Conservation (phyloP, 768 basidiomycete genomes). For the Hericium erinaceus region DNA sequence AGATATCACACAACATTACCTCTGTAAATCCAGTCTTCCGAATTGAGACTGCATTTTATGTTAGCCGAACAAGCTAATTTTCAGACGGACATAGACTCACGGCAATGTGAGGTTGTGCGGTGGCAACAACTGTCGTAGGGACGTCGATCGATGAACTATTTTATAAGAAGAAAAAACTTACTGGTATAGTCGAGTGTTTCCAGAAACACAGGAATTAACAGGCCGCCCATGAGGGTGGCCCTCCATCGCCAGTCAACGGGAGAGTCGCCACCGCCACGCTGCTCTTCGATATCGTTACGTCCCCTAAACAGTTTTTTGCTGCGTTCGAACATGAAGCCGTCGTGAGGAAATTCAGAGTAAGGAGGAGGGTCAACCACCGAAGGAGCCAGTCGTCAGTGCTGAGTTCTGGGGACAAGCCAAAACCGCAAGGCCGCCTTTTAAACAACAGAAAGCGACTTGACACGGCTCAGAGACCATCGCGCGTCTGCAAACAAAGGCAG, state of each 20-base stretch:
- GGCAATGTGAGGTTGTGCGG: conserved; percentile 42
- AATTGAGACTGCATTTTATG: conserved; percentile 21
- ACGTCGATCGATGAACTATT: not conserved
- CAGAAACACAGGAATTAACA: conserved; percentile 33
- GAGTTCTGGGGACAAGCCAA: no score
- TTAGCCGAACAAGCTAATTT: not conserved
- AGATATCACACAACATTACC: conserved; percentile 5
- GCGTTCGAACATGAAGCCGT: no score
- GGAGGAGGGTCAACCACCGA: no score
- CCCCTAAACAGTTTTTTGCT: no score
- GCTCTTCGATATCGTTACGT: no score
- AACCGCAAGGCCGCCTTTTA: no score
- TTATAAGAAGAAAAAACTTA: conserved; percentile 3
- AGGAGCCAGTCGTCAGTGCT: no score
- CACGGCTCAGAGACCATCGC: no score
- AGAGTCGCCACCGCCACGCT: no score
- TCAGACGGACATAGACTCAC: conserved; percentile 20
- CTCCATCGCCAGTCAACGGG: not conserved
- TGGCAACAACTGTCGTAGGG: conserved; percentile 34
- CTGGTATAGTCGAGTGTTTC: conserved; percentile 32
- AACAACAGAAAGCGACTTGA: no score
- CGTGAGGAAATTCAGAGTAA: no score
- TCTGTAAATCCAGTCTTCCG: conserved; percentile 26
- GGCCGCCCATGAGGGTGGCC: conserved; percentile 21
- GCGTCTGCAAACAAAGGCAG: no score